Evolutionary conservation across 345 rosid genomes (phyloP).

Genomic region (Aethionema arabicum): DNA sequence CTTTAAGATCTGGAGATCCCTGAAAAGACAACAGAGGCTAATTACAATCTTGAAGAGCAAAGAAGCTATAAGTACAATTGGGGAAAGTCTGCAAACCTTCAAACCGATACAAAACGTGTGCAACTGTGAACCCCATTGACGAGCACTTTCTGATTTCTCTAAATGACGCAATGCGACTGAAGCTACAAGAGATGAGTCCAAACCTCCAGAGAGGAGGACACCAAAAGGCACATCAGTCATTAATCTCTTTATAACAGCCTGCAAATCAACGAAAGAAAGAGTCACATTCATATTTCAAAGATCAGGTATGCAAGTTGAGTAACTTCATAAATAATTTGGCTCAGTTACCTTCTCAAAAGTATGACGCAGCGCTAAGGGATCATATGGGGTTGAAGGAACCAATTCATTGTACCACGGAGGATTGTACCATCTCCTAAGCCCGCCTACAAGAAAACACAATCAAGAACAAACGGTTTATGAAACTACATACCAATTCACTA

Average conservation of each 20-base stretch:
- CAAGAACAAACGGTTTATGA: conserved; percentile 1
- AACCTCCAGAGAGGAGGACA: conserved; percentile 84
- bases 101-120: conserved; percentile 79
- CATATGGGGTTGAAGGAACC: conserved; percentile 69
- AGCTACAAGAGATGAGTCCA: conserved; percentile 87
- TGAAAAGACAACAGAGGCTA: conserved; percentile 31
- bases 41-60: conserved; percentile 1
- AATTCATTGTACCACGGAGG: conserved; percentile 66
- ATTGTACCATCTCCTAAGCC: conserved; percentile 77
- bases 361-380: conserved; percentile 49
- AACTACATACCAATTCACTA: conserved; percentile 2
- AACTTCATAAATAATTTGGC: background rate
- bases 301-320: conserved; percentile 6
- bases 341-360: conserved; percentile 66
- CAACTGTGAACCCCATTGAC: conserved; percentile 80
- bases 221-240: conserved; percentile 95
- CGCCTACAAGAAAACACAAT: conserved; percentile 45
- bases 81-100: conserved; percentile 47
- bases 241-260: conserved; percentile 81
- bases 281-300: conserved; percentile 7
- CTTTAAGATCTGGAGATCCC: conserved; percentile 83
- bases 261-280: conserved; percentile 13
- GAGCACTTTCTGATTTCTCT: conserved; percentile 60
- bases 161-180: conserved; percentile 69
- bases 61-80: conserved; percentile 12